A percentile compares a stretch with the other conserved stretches of the same genome.
phyloP scores from a whole-genome alignment of 148 eudicot species.

The Amaranthus palmeri region DNA sequence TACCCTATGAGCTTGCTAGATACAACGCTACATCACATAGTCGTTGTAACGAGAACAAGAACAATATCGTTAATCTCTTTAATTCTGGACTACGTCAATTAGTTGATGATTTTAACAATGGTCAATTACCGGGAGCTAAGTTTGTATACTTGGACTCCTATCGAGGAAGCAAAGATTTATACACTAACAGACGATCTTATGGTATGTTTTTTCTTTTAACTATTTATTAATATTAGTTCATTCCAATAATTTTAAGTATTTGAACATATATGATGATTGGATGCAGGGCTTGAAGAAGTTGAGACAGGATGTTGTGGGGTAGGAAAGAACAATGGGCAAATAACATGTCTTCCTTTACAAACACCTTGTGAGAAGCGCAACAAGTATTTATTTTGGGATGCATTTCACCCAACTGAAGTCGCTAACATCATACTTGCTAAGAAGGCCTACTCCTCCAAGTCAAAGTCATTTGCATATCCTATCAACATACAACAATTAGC shows the following conservation, averaged over 20 bases:
- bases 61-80: constrained; percentile 46
- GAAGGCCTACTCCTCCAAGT: constrained; percentile 39
- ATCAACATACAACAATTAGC: constrained; percentile 57
- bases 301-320: constrained; percentile 85
- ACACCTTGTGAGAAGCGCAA: constrained; percentile 50
- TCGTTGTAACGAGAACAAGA: constrained; percentile 64
- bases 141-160: constrained; percentile 64
- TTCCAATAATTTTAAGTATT: no score
- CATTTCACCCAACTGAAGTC: constrained; percentile 72
- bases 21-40: constrained; percentile 34
- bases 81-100: constrained; percentile 53
- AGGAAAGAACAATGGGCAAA: constrained; percentile 80
- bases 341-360: constrained; percentile 80
- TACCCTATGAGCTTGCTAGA: constrained; percentile 73
- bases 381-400: constrained; percentile 82
- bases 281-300: constrained; percentile 61
- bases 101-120: constrained; percentile 56
- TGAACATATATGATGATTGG: no score
- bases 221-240: neutral
- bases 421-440: constrained; percentile 57
- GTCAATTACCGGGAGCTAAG: constrained; percentile 52
- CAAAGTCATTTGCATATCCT: constrained; percentile 46
- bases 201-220: constrained; percentile 30
- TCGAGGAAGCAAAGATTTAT: constrained; percentile 38
- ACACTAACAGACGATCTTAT: constrained; percentile 36